phyloP scores from a whole-genome alignment of 2,329 filamentous ascomycete genomes.

The Fusarium poae region DNA sequence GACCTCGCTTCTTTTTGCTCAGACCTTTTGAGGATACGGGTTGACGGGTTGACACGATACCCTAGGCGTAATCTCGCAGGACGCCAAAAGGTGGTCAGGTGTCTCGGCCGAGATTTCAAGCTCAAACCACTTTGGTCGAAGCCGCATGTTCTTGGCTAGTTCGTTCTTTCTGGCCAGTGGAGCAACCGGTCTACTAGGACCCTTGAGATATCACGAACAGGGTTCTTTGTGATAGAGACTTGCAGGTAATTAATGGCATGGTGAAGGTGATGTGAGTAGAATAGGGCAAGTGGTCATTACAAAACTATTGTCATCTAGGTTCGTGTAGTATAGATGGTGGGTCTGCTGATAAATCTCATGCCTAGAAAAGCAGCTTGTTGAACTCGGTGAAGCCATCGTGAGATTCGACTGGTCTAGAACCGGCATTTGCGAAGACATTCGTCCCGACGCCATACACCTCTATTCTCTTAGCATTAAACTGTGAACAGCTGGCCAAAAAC shows the following conservation, averaged over 20 bases:
- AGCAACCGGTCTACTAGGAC: slow-evolving; percentile 9
- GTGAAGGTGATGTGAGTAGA: background rate
- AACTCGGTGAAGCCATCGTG: slow-evolving; percentile 40
- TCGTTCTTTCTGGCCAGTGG: slow-evolving; percentile 20
- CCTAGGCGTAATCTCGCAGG: slow-evolving; percentile 11
- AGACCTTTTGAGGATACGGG: background rate
- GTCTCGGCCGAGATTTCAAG: slow-evolving; percentile 43
- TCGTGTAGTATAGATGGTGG: slow-evolving; percentile 22
- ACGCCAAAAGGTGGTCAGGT: slow-evolving; percentile 32
- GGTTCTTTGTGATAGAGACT: slow-evolving; percentile 14
- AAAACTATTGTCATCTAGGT: slow-evolving; percentile 4
- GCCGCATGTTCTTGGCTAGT: slow-evolving; percentile 32
- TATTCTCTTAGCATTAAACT: slow-evolving; percentile 33
- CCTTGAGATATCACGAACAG: slow-evolving; percentile 9
- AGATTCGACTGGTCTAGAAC: slow-evolving; percentile 38
- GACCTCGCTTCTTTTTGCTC: background rate
- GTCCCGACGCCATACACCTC: slow-evolving; percentile 23
- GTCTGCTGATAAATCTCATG: slow-evolving; percentile 30
- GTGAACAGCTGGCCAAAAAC: slow-evolving; percentile 34
- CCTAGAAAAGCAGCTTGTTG: slow-evolving; percentile 11
- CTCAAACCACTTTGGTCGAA: slow-evolving; percentile 38
- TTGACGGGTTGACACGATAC: slow-evolving; percentile 7
- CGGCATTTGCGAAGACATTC: slow-evolving; percentile 22
- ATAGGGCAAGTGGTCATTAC: slow-evolving; percentile 12
- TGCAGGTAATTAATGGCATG: background rate